Evolutionary conservation across 345 rosid genomes (phyloP), one percentile per base, ranked within the genome.

Genomic region (Lagerstroemia speciosa): DNA sequence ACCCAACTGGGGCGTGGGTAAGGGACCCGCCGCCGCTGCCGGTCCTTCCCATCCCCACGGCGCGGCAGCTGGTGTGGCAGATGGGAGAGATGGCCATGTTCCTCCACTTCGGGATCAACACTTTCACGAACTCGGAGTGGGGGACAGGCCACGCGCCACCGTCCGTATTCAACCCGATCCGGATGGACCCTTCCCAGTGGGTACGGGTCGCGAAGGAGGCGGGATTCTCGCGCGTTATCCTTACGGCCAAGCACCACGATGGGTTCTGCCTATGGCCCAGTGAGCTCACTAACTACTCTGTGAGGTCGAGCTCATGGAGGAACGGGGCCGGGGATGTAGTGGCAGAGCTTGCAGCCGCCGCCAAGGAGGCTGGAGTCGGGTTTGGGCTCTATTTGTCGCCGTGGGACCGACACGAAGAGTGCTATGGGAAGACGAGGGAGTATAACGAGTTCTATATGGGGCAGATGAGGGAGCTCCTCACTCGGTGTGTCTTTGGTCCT

Each of bases 251-350:
- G 60, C 97, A 93, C 84, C 97, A 89, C 69, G 98, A 93, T 58
- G 98, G 98, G n/a, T 91, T 93, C 78, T 93, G 96, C 64, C 78
- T 93, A 73, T 93, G 97, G 98, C 96, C 92, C 2, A 83, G 81
- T 58, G 81, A 76, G 40, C 91, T 82, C 79, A 91, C 94, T 0
- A 78, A 89, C n/a, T 91, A 87, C 79, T 85, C 91, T 24, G 94
- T 91, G 45, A 83, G 72, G 82, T 79, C 91, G 0, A 82, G 90
- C 68, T 69, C 84, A 14, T 93, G 92, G 92, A 76, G 83, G 67
- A 60, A 69, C 72, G 96, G 97, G 37, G 29, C 52, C 29, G 96
- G 98, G 5, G 96, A 93, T 72, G 90, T 93, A 8, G 80, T 91
- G 16, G 85, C 75, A 3, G 94, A 89, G 37, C 68, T 93, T 27